Evolutionary conservation across 2,329 filamentous ascomycete species (phyloP).

Genomic region (Cladosporium sp.): DNA sequence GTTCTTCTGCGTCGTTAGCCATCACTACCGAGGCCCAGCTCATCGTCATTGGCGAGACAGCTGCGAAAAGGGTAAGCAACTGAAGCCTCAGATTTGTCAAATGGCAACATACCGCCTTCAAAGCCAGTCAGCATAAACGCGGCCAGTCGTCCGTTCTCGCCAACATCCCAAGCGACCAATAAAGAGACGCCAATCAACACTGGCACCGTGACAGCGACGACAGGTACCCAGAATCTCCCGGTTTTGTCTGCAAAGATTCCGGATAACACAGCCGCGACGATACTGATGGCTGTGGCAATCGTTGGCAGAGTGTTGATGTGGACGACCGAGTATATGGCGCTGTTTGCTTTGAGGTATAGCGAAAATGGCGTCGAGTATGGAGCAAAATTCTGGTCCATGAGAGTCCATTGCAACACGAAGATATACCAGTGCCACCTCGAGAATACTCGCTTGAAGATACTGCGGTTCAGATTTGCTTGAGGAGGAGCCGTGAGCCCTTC

Average conservation of each 20-base stretch:
- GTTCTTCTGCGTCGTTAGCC: conserved; percentile 30
- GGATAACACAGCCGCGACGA: conserved; percentile 34
- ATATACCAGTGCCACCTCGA: background rate
- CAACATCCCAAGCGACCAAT: conserved; percentile 36
- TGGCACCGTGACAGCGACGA: conserved; percentile 30
- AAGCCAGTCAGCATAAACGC: conserved; percentile 39
- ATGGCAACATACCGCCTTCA: conserved; percentile 16
- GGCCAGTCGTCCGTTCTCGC: conserved; percentile 35
- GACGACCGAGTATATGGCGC: conserved; percentile 30
- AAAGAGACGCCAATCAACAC: conserved; percentile 33
- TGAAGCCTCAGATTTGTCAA: conserved; percentile 5
- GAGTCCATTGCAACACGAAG: conserved; percentile 29
- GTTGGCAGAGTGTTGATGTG: conserved; percentile 42
- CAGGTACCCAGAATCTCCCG: conserved; percentile 35
- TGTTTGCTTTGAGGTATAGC: conserved; percentile 36
- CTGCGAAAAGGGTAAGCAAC: background rate
- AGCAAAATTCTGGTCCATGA: conserved; percentile 38
- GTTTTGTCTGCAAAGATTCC: conserved; percentile 33
- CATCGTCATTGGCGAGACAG: conserved; percentile 9
- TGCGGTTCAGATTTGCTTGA: background rate
- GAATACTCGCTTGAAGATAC: background rate
- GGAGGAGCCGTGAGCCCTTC: background rate
- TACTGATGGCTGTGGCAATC: conserved; percentile 36
- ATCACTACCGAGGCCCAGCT: conserved; percentile 10
- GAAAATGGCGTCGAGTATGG: conserved; percentile 36